phyloP scores from a whole-genome alignment of 192 early-diverging fungal species.

The Kappamyces sp. region DNA sequence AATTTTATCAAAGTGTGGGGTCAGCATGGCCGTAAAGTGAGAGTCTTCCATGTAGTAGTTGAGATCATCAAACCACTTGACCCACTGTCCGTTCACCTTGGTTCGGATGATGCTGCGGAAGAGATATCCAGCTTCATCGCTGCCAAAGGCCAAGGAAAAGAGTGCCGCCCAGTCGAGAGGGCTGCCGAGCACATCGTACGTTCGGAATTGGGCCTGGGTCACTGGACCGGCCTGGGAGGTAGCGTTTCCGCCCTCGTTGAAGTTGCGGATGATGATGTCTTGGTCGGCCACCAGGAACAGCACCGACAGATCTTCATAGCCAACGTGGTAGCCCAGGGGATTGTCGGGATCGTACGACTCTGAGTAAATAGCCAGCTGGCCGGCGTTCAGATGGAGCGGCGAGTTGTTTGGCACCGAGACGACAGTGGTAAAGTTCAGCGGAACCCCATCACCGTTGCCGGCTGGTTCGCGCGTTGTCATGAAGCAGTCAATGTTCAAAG shows the following conservation, averaged over 20 bases:
- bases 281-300: background rate
- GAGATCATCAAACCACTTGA: constrained; percentile 8
- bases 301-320: background rate
- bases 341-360: background rate
- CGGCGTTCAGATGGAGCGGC: constrained; percentile 11
- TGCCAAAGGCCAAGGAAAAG: background rate
- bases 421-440: background rate
- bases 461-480: background rate
- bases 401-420: background rate
- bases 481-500: background rate
- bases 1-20: constrained; percentile 13
- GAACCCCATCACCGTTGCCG: constrained; percentile 4
- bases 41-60: constrained; percentile 3
- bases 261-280: background rate
- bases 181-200: background rate
- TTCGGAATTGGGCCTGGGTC: background rate
- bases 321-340: background rate
- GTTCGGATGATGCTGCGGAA: constrained; percentile 8
- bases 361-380: background rate
- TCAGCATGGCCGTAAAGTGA: constrained; percentile 2
- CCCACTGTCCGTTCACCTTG: background rate
- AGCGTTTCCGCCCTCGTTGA: background rate
- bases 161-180: background rate
- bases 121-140: background rate
- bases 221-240: constrained; percentile 8